phyloP scores from a whole-genome alignment of 1,139 yeast species.

The Pneumocystis oryctolagi region DNA sequence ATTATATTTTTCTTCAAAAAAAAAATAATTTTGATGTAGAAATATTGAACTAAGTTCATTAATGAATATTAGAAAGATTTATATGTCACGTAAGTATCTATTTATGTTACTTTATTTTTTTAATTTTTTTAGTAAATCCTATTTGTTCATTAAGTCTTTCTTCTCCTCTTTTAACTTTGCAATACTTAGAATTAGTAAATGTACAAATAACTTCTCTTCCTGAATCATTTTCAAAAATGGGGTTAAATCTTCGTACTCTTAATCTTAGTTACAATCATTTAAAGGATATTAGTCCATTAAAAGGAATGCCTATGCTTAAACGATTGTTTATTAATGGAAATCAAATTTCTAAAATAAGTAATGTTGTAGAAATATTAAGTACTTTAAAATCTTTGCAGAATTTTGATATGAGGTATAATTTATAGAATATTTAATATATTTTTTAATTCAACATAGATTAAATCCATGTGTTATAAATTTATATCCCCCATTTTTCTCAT shows the following conservation, averaged over 20 bases:
- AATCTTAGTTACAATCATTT: conserved; percentile 24
- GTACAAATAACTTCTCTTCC: conserved; percentile 21
- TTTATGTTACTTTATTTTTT: conserved; percentile 18
- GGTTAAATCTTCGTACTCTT: conserved; percentile 23
- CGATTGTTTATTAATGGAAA: conserved; percentile 22
- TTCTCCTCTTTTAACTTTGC: conserved; percentile 23
- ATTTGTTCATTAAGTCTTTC: conserved; percentile 15
- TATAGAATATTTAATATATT: conserved; percentile 12
- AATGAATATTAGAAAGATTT: background rate
- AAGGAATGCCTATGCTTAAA: conserved; percentile 20
- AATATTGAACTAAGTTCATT: conserved; percentile 3
- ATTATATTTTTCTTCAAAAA: background rate
- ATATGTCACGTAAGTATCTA: conserved; percentile 6
- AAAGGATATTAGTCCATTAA: conserved; percentile 18
- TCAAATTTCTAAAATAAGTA: conserved; percentile 17
- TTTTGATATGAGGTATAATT: conserved; percentile 23
- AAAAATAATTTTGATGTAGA: background rate
- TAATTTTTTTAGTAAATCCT: conserved; percentile 20
- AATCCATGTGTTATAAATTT: conserved; percentile 23
- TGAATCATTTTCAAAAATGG: conserved; percentile 16
- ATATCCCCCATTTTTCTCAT: conserved; percentile 13
- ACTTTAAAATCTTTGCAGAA: conserved; percentile 18
- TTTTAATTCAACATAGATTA: conserved; percentile 21
- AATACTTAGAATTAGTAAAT: conserved; percentile 23
- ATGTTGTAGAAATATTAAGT: conserved; percentile 17